A percentile compares a stretch with the other conserved stretches of the same genome.
Evolutionary conservation across 2,329 filamentous ascomycete genomes (phyloP).

Genomic region (Pseudocercospora cruenta): DNA sequence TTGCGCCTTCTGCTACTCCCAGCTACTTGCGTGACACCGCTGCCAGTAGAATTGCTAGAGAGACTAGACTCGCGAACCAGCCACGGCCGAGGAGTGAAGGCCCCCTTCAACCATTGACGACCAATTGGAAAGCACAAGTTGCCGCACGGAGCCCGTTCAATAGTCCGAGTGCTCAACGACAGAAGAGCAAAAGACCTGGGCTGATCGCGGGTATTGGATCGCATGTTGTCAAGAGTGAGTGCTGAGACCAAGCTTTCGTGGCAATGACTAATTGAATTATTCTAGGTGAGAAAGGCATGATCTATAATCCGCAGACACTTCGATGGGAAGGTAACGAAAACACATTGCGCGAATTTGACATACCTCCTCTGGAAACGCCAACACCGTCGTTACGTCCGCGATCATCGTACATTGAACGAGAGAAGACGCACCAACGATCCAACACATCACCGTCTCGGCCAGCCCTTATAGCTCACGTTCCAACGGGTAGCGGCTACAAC

Average conservation of each 20-base stretch:
- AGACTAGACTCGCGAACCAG: conserved; percentile 53
- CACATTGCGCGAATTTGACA: conserved; percentile 76
- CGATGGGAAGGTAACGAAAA: conserved; percentile 98
- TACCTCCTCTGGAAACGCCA: conserved; percentile 42
- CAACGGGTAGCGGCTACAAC: conserved; percentile 69
- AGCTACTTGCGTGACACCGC: conserved; percentile 69
- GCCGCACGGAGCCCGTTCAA: conserved; percentile 55
- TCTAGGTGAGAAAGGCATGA: conserved; percentile 88
- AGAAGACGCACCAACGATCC: conserved; percentile 35
- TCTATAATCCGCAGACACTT: conserved; percentile 84
- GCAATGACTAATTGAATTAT: conserved; percentile 1
- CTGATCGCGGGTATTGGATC: conserved; percentile 83
- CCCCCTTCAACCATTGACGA: conserved; percentile 56
- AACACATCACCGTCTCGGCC: conserved; percentile 57
- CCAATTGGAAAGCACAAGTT: conserved; percentile 64
- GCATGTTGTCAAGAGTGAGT: conserved; percentile 79
- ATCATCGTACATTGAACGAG: conserved; percentile 39
- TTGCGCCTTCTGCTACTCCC: conserved; percentile 54
- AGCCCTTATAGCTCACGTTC: conserved; percentile 87
- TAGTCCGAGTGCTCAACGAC: conserved; percentile 54
- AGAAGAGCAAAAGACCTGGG: conserved; percentile 66
- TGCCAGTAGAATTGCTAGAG: conserved; percentile 66
- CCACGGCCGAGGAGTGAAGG: conserved; percentile 49
- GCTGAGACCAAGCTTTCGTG: background rate
- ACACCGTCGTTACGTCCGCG: conserved; percentile 37